Percentiles rank a stretch among this genome's conserved stretches.
Evolutionary conservation across 441 rosid species (phyloP).

Genomic region (Arabidopsis lyrata): DNA sequence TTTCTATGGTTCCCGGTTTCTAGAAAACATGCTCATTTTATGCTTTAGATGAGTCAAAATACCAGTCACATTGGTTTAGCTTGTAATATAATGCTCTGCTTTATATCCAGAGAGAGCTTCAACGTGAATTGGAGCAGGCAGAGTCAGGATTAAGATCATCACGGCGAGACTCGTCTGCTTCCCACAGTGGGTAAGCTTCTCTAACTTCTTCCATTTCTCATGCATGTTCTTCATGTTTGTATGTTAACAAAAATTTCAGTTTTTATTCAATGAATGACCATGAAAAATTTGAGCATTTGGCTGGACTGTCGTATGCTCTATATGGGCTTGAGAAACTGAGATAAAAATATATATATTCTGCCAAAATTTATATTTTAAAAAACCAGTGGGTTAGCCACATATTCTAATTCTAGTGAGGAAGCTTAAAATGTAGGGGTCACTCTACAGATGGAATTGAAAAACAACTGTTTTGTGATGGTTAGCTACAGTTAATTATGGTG

Average conservation of each 20-base stretch:
- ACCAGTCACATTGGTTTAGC: conserved; percentile 2
- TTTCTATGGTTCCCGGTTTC: background rate
- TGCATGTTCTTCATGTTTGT: conserved; percentile 4
- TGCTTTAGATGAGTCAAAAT: background rate
- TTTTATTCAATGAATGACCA: background rate
- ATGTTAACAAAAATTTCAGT: background rate
- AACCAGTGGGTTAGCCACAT: conserved; percentile 1
- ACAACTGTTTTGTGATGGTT: background rate
- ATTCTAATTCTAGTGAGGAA: background rate
- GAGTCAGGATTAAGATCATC: conserved; percentile 79
- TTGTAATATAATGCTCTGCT: background rate
- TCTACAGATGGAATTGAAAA: background rate
- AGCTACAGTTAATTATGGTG: background rate
- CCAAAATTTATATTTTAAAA: background rate
- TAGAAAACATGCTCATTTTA: conserved; percentile 2
- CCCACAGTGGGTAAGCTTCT: conserved; percentile 60
- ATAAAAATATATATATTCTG: background rate
- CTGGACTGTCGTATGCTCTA: background rate
- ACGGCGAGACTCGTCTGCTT: conserved; percentile 69
- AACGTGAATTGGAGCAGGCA: conserved; percentile 85
- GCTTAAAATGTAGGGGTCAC: background rate
- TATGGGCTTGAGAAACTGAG: background rate
- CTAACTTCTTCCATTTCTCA: background rate
- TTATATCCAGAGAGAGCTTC: conserved; percentile 79
- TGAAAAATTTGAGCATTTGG: background rate